These are phyloP conservation scores for Coemansia sp. DNA, from an alignment of 192 early-diverging fungal species.

Conservation along the genomic window DNA sequence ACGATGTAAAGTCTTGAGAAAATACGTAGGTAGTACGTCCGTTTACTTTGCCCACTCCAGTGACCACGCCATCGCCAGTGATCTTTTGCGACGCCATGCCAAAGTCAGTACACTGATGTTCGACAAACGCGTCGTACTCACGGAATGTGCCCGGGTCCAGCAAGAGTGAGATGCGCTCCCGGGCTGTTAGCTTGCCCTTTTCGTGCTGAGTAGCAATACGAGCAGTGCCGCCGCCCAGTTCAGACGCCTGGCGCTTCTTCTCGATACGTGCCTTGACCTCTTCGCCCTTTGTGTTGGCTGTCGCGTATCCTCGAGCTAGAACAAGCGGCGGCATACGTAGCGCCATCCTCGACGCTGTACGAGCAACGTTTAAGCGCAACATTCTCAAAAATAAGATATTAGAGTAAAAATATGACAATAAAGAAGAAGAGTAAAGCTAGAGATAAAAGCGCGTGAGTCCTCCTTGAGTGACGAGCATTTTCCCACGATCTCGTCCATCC, in stretches of 20 bases:
- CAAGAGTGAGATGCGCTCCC: slow-evolving; percentile 85
- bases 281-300: slow-evolving; percentile 30
- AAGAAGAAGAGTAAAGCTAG: background rate
- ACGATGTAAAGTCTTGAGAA: slow-evolving; percentile 93
- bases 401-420: background rate
- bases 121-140: slow-evolving; percentile 92
- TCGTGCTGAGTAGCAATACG: slow-evolving; percentile 83
- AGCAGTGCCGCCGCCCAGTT: slow-evolving; percentile 77
- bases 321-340: background rate
- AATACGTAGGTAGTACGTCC: slow-evolving; percentile 89
- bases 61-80: slow-evolving; percentile 94
- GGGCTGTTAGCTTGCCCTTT: slow-evolving; percentile 93
- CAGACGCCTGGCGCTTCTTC: slow-evolving; percentile 70
- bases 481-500: slow-evolving; percentile 8
- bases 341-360: slow-evolving; percentile 1
- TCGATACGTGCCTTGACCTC: slow-evolving; percentile 53
- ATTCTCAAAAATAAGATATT: background rate
- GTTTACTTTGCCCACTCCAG: slow-evolving; percentile 93
- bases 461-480: background rate
- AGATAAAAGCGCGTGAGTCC: background rate
- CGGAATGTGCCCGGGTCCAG: slow-evolving; percentile 83
- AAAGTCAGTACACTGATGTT: slow-evolving; percentile 93
- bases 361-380: background rate
- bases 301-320: slow-evolving; percentile 24
- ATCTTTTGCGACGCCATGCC: slow-evolving; percentile 81